phyloP scores from a whole-genome alignment of 805 yeast species.

The Suhomyces sp. region DNA sequence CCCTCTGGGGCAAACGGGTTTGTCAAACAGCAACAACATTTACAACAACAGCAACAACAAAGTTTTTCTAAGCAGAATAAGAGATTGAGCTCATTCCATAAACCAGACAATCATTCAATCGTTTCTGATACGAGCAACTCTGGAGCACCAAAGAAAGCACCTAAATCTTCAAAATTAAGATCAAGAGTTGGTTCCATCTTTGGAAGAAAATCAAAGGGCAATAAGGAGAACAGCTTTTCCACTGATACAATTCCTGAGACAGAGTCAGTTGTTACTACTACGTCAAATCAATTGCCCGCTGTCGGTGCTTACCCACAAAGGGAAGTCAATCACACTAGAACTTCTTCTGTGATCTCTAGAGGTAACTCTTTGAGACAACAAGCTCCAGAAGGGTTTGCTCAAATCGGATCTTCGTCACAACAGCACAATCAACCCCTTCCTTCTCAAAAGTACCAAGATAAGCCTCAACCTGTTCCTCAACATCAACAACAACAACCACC shows the following conservation, averaged over 20 bases:
- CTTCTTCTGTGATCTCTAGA: slow-evolving; percentile 13
- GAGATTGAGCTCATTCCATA: slow-evolving; percentile 8
- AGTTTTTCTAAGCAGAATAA: slow-evolving; percentile 4
- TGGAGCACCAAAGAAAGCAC: slow-evolving; percentile 25
- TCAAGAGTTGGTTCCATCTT: slow-evolving; percentile 77
- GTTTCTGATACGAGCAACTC: slow-evolving; percentile 14
- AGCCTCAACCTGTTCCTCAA: no score
- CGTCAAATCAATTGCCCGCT: slow-evolving; percentile 9
- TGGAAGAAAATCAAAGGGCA: slow-evolving; percentile 55
- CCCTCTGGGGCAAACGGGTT: slow-evolving; percentile 10
- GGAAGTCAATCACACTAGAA: slow-evolving; percentile 9
- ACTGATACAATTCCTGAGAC: slow-evolving; percentile 34
- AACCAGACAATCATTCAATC: slow-evolving; percentile 9
- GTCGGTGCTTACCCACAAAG: slow-evolving; percentile 2
- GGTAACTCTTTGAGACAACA: slow-evolving; percentile 13
- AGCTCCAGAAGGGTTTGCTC: slow-evolving; percentile 1
- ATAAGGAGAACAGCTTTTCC: slow-evolving; percentile 14
- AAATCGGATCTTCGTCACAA: slow-evolving; percentile 1
- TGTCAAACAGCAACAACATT: slow-evolving; percentile 11
- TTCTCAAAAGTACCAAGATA: slow-evolving; percentile 9
- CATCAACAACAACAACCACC: not conserved
- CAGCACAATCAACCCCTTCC: slow-evolving; percentile 5
- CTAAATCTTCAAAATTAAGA: slow-evolving; percentile 48
- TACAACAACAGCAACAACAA: slow-evolving; percentile 12
- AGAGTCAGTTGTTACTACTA: slow-evolving; percentile 25